Evolutionary conservation across 2,329 filamentous ascomycete species (phyloP).

Genomic region (Clonostachys rosea): DNA sequence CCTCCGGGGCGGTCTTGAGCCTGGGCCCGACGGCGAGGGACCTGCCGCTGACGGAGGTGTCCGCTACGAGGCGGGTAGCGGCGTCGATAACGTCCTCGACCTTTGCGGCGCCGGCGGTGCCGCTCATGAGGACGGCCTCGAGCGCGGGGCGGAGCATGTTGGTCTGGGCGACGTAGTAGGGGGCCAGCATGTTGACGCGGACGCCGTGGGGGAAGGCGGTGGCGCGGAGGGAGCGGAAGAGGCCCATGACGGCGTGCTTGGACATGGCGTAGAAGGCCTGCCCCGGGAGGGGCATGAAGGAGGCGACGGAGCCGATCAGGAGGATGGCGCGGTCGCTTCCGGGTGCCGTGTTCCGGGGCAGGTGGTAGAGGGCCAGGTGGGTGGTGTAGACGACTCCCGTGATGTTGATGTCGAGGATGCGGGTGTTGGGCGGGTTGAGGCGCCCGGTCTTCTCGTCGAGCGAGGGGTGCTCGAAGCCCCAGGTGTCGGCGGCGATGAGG

Average conservation of each 20-base stretch:
- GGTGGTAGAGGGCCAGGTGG: slow-evolving; percentile 53
- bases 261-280: slow-evolving; percentile 51
- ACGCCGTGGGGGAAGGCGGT: slow-evolving; percentile 41
- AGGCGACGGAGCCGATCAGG: slow-evolving; percentile 59
- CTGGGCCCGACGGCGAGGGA: slow-evolving; percentile 54
- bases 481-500: slow-evolving; percentile 20
- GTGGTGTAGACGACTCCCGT: slow-evolving; percentile 61
- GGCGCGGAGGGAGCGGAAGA: slow-evolving; percentile 55
- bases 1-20: slow-evolving; percentile 29
- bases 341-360: slow-evolving; percentile 11
- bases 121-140: slow-evolving; percentile 49
- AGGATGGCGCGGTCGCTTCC: slow-evolving; percentile 54
- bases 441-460: slow-evolving; percentile 35
- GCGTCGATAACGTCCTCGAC: slow-evolving; percentile 60
- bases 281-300: slow-evolving; percentile 36
- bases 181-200: slow-evolving; percentile 61
- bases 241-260: slow-evolving; percentile 63
- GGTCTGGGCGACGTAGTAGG: slow-evolving; percentile 63
- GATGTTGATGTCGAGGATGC: slow-evolving; percentile 56
- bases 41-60: slow-evolving; percentile 50
- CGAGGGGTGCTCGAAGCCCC: slow-evolving; percentile 40
- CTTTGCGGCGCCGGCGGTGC: slow-evolving; percentile 40
- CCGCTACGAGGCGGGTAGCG: slow-evolving; percentile 55
- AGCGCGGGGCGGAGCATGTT: slow-evolving; percentile 38
- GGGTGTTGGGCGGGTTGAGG: slow-evolving; percentile 37